Base-by-base conservation (phyloP, 1,284 basidiomycete species). In the Rhodotorula sp. region DNA sequence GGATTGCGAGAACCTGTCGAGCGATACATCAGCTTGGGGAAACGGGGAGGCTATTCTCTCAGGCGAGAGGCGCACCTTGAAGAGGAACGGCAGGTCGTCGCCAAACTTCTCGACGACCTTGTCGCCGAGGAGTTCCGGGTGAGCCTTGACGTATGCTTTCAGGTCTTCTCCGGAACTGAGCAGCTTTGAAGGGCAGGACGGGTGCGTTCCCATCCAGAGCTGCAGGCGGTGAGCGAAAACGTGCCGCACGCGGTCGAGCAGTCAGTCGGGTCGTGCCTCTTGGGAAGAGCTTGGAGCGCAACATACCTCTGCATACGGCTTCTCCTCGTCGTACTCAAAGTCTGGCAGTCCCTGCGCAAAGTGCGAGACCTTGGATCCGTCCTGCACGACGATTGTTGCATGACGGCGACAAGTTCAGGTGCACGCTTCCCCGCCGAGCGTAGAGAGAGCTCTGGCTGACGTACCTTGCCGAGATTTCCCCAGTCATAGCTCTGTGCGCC, bases 151-250 rank as follows among this genome's bases (percentile, higher is more conserved):
- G 79, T 90, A 82, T 23, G 87, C 83, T 3, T 87, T 86, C 57
- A 93, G 87, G 60, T 71, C 72, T 72, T 80, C 78, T 18, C 82
- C 82, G 34, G 85, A 82, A 5, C 83, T 83, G 18, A 83, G 74
- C 34, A 91, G 82, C 60, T 84, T 86, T 3, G 93, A 94, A 0
- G 96, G 96, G 16, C 93, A 87, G 34, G 87, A 91, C 1, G 92
- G 87, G 80, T 99, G 97, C 0, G 97, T 98, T 23, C 97, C 97
- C 96, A 99, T 99, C 97, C 97, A 99, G 58, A 97, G 84, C 92
- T 96, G 78, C 54, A 29, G 20, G 43, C 16, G 21, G n/a, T 5
- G 29, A 8, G n/a, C 15, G 23, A 51, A n/a, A 26, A n/a, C 21
- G 23, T 15, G 14, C 14, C n/a, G 23, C 52, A 54, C 12, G 48